Conservation (phyloP, 768 basidiomycete species). For the Aureoboletus auriporus region DNA sequence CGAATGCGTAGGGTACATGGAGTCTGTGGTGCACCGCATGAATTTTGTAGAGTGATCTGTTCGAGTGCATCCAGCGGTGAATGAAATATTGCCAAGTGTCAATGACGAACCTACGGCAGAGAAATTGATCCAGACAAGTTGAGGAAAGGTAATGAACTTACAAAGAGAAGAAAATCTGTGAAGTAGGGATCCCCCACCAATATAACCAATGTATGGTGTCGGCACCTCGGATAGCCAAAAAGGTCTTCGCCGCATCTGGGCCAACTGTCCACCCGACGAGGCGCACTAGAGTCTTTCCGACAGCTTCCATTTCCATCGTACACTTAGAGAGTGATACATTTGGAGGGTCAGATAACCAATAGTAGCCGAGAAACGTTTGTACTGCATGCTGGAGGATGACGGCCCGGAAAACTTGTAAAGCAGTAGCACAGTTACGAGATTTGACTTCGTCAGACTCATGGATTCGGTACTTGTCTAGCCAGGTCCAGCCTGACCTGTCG, state of each 20-base stretch:
- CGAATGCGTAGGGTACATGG: conserved; percentile 95
- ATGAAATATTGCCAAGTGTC: conserved; percentile 99
- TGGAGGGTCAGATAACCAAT: conserved; percentile 55
- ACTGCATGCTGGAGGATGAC: conserved; percentile 84
- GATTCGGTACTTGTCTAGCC: conserved; percentile 80
- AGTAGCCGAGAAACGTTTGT: conserved; percentile 72
- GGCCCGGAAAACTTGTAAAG: conserved; percentile 65
- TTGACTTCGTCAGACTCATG: conserved; percentile 83
- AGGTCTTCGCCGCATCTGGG: conserved; percentile 31
- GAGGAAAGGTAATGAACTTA: conserved; percentile 39
- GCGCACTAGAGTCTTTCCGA: conserved; percentile 39
- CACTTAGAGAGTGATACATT: conserved; percentile 32
- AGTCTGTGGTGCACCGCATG: conserved; percentile 95
- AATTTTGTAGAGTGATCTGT: conserved; percentile 86
- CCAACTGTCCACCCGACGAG: conserved; percentile 40
- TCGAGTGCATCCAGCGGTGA: conserved; percentile 90
- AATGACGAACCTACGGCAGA: conserved; percentile 67
- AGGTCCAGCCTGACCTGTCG: conserved; percentile 72
- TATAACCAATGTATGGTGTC: conserved; percentile 68
- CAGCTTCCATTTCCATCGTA: conserved; percentile 38
- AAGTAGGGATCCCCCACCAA: conserved; percentile 87
- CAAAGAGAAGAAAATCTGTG: conserved; percentile 78
- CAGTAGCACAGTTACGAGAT: conserved; percentile 69
- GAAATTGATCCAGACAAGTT: not conserved
- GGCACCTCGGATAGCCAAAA: conserved; percentile 36